Percentiles rank a stretch among this genome's conserved stretches.
phyloP scores from a whole-genome alignment of 2,329 filamentous ascomycete species.

The Aspergillus quadricinctus region DNA sequence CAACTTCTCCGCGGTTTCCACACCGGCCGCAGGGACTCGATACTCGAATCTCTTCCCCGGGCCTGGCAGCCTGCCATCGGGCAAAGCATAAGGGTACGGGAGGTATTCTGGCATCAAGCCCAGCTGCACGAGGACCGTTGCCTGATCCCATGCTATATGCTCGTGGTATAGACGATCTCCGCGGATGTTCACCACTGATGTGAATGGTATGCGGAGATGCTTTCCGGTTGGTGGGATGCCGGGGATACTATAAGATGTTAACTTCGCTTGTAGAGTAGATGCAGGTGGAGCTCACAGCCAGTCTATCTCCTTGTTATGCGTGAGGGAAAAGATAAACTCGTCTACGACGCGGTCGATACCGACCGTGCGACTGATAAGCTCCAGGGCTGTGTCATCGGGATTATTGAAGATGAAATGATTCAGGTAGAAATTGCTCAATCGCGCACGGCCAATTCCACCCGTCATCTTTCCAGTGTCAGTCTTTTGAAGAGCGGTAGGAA shows the following conservation, averaged over 20 bases:
- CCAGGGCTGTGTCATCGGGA: constrained; percentile 60
- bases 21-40: constrained; percentile 56
- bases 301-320: constrained; percentile 59
- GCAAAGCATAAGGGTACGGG: constrained; percentile 55
- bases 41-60: constrained; percentile 52
- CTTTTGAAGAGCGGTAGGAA: neutral
- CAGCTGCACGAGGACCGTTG: constrained; percentile 57
- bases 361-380: constrained; percentile 67
- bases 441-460: constrained; percentile 63
- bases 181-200: constrained; percentile 61
- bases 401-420: constrained; percentile 74
- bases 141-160: constrained; percentile 68
- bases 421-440: constrained; percentile 64
- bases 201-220: constrained; percentile 58
- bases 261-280: neutral
- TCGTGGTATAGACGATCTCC: constrained; percentile 67
- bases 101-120: constrained; percentile 63
- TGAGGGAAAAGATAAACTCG: constrained; percentile 64
- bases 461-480: constrained; percentile 41
- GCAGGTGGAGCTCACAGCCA: constrained; percentile 57
- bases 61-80: constrained; percentile 32
- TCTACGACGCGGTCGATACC: constrained; percentile 69
- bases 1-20: constrained; percentile 51
- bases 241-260: constrained; percentile 43
- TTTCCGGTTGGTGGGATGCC: constrained; percentile 56